phyloP scores from a whole-genome alignment of 2,329 filamentous ascomycete genomes.

The Sphaerostilbella broomeana region DNA sequence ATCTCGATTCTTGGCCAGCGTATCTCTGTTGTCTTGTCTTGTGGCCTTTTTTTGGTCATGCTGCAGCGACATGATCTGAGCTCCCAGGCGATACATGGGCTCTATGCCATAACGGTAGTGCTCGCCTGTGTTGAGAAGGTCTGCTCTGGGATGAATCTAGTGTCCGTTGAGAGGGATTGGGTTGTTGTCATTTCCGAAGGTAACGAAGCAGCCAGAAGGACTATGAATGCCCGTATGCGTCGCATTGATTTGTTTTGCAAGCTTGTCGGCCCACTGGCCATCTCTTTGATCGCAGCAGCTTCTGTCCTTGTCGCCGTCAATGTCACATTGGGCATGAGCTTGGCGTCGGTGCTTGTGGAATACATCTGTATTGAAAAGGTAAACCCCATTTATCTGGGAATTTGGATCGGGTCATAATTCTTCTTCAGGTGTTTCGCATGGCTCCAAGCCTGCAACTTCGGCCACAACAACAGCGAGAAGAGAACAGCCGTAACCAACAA shows the following conservation, averaged over 20 bases:
- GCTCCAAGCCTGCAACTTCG: constrained; percentile 24
- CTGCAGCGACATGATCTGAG: neutral
- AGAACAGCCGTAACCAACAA: constrained; percentile 14
- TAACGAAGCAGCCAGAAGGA: constrained; percentile 15
- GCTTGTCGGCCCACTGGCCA: constrained; percentile 48
- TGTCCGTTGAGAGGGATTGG: constrained; percentile 66
- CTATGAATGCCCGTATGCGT: constrained; percentile 54
- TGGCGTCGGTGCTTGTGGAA: constrained; percentile 42
- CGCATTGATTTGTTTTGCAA: constrained; percentile 57
- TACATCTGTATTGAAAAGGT: constrained; percentile 49
- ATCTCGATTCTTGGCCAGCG: constrained; percentile 42
- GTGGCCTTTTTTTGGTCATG: constrained; percentile 37
- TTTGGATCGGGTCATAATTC: no score
- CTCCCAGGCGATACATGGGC: constrained; percentile 7
- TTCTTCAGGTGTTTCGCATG: constrained; percentile 23
- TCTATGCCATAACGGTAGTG: constrained; percentile 35
- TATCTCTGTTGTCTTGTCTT: constrained; percentile 40
- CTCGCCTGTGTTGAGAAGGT: constrained; percentile 66
- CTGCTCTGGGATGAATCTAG: constrained; percentile 55
- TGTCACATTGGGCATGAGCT: constrained; percentile 43
- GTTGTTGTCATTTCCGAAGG: constrained; percentile 25
- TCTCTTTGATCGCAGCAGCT: constrained; percentile 43
- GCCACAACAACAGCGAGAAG: no score
- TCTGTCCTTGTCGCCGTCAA: constrained; percentile 45
- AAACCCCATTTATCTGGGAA: no score